Base-by-base conservation (phyloP, 2,329 filamentous ascomycete genomes). In the Plenodomus tracheiphilus region DNA sequence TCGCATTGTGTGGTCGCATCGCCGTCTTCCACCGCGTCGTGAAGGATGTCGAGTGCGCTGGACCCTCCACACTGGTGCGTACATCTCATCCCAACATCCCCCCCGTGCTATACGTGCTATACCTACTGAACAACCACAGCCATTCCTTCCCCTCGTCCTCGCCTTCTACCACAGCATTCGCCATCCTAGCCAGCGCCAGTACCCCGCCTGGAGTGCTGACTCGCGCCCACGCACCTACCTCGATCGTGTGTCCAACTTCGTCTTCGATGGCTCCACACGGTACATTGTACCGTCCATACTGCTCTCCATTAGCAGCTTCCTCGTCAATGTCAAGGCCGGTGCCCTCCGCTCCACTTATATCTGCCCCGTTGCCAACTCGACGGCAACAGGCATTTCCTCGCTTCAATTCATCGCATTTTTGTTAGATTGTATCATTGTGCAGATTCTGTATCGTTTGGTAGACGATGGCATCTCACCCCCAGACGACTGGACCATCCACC, bases 71-170 rank as follows among this genome's bases (percentile, higher is more conserved):
- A 32, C 43, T 65, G 46, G 64, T 66, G 48, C 36, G 64, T 43
- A 37, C 2, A 32, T 32, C 10, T 5, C 6, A 25, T 25, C 22
- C 22, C 22, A 25, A 25, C 22, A 25, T 10, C 6, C 6, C 22
- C n/a, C n/a, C n/a, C n/a, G n/a, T n/a, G n/a, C n/a, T n/a, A n/a
- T n/a, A n/a, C n/a, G n/a, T n/a, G n/a, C n/a, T n/a, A n/a, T 10
- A 6, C 13, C 8, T 32, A 15, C 28, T 15, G 6, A 8, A 32
- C 28, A 32, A n/a, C 22, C 28, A 1, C 42, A 69, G 65, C 36
- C 64, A 2, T 69, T 70, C 43, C 60, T 71, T 15, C 68, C 66
- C 3, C 60, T 70, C 43, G 58, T 67, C 34, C 59, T 66, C 39
- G 67, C 67, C 40, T 56, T 71, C 53, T 67, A 54, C 52, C 65